Conservation (phyloP, 164 flowering plant genomes). For the Chimonanthus praecox region DNA sequence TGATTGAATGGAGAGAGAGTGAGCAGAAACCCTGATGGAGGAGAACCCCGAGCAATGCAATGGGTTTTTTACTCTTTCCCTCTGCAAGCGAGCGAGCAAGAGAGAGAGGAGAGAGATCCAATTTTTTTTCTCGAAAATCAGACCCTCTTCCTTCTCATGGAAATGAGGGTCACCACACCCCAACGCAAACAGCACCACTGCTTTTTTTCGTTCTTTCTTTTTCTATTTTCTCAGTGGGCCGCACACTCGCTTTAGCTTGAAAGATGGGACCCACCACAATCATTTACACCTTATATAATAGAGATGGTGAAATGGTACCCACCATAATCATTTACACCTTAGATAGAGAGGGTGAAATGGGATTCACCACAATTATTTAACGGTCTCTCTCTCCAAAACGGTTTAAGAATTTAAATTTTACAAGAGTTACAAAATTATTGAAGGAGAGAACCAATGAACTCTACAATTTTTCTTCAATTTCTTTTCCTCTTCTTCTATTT, state of each 20-base stretch:
- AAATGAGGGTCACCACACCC: slow-evolving; percentile 2
- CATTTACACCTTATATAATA: background rate
- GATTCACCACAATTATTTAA: no score
- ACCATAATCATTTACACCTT: no score
- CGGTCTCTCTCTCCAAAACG: no score
- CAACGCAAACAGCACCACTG: slow-evolving; percentile 2
- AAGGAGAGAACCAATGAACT: no score
- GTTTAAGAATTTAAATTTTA: no score
- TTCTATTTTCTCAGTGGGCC: background rate
- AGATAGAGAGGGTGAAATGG: no score
- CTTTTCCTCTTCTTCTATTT: background rate
- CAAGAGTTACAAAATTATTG: no score
- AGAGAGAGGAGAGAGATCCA: background rate
- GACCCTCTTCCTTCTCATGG: background rate
- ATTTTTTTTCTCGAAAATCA: background rate
- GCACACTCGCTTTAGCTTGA: slow-evolving; percentile 3
- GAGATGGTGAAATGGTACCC: no score
- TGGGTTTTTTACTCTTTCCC: background rate
- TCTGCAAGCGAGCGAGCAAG: background rate
- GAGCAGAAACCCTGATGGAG: background rate
- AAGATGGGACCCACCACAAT: slow-evolving; percentile 2
- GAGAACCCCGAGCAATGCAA: no score
- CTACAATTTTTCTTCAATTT: no score
- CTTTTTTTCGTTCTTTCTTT: background rate
- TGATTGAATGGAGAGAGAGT: background rate